These are phyloP conservation scores for Flagelloscypha sp. DNA, from an alignment of 768 basidiomycete species.

Conservation along the genomic window DNA sequence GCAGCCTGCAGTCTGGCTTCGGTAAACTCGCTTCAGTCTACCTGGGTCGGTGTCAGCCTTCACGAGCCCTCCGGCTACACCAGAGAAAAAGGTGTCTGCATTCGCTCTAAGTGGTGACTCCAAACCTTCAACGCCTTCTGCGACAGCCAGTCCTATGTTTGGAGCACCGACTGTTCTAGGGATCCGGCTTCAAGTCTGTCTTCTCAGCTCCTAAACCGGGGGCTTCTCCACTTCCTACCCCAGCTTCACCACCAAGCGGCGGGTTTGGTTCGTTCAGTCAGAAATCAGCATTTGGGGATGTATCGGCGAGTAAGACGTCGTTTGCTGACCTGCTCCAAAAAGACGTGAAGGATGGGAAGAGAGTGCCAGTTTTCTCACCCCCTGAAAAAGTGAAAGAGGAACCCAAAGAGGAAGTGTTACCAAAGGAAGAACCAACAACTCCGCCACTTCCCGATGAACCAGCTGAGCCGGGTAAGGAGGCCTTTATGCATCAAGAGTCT, in stretches of 20 bases:
- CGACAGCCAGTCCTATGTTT: slow-evolving; percentile 23
- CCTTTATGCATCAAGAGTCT: slow-evolving; percentile 6
- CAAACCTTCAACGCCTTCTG: slow-evolving; percentile 15
- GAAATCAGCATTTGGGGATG: slow-evolving; percentile 32
- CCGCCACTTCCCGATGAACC: neutral
- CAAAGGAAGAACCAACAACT: slow-evolving; percentile 5
- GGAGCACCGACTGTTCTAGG: slow-evolving; percentile 34
- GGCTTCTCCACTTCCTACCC: slow-evolving; percentile 15
- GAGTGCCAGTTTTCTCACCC: slow-evolving; percentile 13
- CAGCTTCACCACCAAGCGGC: slow-evolving; percentile 22
- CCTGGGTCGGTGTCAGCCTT: too few relatives aligned
- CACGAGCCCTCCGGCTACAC: too few relatives aligned
- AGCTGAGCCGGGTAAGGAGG: slow-evolving; percentile 9
- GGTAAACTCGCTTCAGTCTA: too few relatives aligned
- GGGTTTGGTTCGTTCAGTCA: slow-evolving; percentile 50
- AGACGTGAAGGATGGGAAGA: slow-evolving; percentile 21
- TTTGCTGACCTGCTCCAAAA: slow-evolving; percentile 55
- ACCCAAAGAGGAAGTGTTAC: slow-evolving; percentile 9
- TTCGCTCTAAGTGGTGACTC: too few relatives aligned
- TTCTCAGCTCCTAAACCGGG: slow-evolving; percentile 19
- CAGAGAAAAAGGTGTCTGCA: too few relatives aligned
- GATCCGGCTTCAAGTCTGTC: slow-evolving; percentile 27
- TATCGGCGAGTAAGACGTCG: slow-evolving; percentile 37
- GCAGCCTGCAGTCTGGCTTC: too few relatives aligned
- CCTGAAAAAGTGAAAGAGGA: slow-evolving; percentile 13